Percentiles rank a stretch among this genome's conserved stretches.
Conservation (phyloP, 352 stramenopile species). For the Globisporangium polare region DNA sequence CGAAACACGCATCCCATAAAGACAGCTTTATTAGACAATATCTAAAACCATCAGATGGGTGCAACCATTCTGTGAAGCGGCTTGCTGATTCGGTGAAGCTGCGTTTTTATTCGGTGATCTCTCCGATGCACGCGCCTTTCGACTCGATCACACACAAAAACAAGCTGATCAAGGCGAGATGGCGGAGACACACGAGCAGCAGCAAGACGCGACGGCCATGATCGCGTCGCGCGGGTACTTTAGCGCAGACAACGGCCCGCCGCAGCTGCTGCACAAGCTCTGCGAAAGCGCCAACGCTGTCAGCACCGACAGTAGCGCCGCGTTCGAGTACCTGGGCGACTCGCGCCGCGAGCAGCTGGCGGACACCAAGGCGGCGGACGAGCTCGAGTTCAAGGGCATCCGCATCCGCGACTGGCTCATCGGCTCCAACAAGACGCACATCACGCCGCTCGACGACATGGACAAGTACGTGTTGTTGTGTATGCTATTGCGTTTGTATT, state of each 20-base stretch:
- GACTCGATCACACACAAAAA: too few species aligned
- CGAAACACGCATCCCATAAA: too few species aligned
- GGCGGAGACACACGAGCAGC: background rate
- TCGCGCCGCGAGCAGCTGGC: conserved; percentile 35
- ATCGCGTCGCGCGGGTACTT: conserved; percentile 49
- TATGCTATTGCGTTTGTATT: background rate
- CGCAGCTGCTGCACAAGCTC: conserved; percentile 43
- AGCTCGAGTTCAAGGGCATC: conserved; percentile 69
- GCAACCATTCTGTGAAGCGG: too few species aligned
- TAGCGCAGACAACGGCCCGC: conserved; percentile 39
- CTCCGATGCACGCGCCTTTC: too few species aligned
- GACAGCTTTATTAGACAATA: too few species aligned
- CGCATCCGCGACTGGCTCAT: conserved; percentile 60
- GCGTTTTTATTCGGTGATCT: too few species aligned
- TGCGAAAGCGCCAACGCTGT: conserved; percentile 3
- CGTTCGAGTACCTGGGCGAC: conserved; percentile 44
- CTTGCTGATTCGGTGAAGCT: too few species aligned
- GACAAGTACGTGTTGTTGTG: conserved; percentile 37
- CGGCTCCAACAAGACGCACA: conserved; percentile 79
- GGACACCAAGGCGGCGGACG: conserved; percentile 45
- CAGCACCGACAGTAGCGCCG: conserved; percentile 1
- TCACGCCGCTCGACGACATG: conserved; percentile 68
- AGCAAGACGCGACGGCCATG: background rate
- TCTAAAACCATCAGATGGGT: too few species aligned
- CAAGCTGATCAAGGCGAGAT: background rate